phyloP scores from a whole-genome alignment of 805 yeast genomes.

The Yamadazyma sp. region DNA sequence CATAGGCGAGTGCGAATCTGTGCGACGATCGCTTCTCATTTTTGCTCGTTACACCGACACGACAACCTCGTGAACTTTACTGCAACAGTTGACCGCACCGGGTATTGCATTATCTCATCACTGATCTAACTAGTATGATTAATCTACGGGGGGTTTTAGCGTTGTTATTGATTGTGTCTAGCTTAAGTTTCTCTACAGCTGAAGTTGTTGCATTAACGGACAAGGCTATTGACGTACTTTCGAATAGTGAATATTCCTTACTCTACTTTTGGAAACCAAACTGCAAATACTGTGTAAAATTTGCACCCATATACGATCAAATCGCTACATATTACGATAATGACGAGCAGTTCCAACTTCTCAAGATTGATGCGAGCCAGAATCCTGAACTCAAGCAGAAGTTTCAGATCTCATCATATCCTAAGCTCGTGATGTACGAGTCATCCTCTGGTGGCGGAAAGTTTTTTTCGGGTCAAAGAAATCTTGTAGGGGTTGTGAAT shows the following conservation, averaged over 20 bases:
- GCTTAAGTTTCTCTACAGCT: neutral
- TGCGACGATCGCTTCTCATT: too few species aligned
- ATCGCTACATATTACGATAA: constrained; percentile 43
- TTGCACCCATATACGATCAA: constrained; percentile 35
- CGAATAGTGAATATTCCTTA: constrained; percentile 33
- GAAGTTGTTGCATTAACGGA: constrained; percentile 13
- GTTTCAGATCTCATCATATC: constrained; percentile 46
- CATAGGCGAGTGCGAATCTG: too few species aligned
- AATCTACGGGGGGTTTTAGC: neutral
- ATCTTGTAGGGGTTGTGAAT: constrained; percentile 20
- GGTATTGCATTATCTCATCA: too few species aligned
- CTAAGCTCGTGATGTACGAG: constrained; percentile 48
- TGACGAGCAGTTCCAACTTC: constrained; percentile 33
- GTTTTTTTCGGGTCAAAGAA: constrained; percentile 27
- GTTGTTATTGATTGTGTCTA: neutral
- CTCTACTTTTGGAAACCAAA: constrained; percentile 47
- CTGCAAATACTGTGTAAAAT: constrained; percentile 34
- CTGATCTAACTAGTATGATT: too few species aligned
- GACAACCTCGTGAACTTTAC: too few species aligned
- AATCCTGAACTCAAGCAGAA: constrained; percentile 34
- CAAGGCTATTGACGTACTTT: constrained; percentile 15
- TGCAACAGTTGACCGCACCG: too few species aligned
- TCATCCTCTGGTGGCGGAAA: constrained; percentile 41
- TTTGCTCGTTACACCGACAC: too few species aligned
- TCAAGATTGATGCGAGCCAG: constrained; percentile 29